Conservation (phyloP, 1,284 basidiomycete genomes). For the Omphalotus olearius region DNA sequence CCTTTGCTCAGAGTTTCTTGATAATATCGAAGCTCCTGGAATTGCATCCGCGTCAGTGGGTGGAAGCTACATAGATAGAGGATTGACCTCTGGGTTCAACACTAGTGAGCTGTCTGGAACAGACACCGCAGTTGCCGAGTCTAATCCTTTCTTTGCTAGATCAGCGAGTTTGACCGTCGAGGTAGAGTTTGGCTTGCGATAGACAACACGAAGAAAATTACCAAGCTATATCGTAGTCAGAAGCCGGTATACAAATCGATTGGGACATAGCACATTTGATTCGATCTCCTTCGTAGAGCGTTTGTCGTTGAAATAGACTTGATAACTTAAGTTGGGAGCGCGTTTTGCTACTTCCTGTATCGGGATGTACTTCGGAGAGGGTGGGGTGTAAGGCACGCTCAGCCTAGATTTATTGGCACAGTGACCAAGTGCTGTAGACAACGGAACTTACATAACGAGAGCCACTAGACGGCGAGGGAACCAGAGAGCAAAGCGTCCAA, state of each 20-base stretch:
- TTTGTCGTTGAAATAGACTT: conserved; percentile 54
- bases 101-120: conserved; percentile 7
- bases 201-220: conserved; percentile 32
- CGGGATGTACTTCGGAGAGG: conserved; percentile 41
- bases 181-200: conserved; percentile 12
- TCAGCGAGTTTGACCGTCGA: conserved; percentile 3
- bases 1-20: conserved; percentile 38
- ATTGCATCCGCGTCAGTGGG: not conserved
- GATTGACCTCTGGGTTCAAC: conserved; percentile 3
- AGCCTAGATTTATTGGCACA: conserved; percentile 34
- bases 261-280: conserved; percentile 28
- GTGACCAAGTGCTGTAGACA: not conserved
- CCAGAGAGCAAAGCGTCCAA: conserved; percentile 63
- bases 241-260: not conserved
- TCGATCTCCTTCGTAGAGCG: conserved; percentile 50
- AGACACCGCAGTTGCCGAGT: not conserved
- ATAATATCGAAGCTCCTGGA: conserved; percentile 52
- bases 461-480: conserved; percentile 54
- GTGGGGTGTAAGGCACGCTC: conserved; percentile 60
- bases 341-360: conserved; percentile 44
- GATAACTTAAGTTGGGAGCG: conserved; percentile 59
- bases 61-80: not conserved
- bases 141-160: not conserved
- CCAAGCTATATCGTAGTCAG: conserved; percentile 25
- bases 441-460: conserved; percentile 48